Evolutionary conservation across 768 basidiomycete species (phyloP).

Genomic region (Xerocomus potaroensis): DNA sequence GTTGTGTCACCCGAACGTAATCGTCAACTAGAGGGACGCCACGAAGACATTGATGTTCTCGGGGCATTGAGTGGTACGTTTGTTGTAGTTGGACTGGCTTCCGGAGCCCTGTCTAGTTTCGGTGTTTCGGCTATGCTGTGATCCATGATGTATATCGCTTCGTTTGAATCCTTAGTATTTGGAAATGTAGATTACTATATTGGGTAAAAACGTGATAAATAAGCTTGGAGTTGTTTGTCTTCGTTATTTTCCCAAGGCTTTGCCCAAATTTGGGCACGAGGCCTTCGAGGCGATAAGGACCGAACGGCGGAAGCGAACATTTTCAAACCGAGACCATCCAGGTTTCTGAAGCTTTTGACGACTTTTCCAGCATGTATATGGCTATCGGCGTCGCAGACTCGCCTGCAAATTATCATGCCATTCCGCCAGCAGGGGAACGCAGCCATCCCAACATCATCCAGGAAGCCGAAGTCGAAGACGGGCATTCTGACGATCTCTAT

Average conservation of each 20-base stretch:
- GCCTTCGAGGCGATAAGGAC: not conserved
- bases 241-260: slow-evolving; percentile 3
- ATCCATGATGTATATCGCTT: not conserved
- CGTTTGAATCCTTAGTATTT: too few relatives aligned
- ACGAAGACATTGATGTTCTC: slow-evolving; percentile 82
- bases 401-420: slow-evolving; percentile 10
- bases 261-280: not conserved
- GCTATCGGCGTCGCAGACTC: not conserved
- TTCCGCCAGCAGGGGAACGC: slow-evolving; percentile 8
- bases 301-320: not conserved
- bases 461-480: slow-evolving; percentile 2
- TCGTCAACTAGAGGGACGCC: slow-evolving; percentile 57
- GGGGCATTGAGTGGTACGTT: slow-evolving; percentile 80
- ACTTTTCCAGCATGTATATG: not conserved
- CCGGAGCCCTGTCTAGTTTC: slow-evolving; percentile 80
- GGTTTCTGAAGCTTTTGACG: too few relatives aligned
- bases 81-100: slow-evolving; percentile 66
- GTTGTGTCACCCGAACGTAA: slow-evolving; percentile 81
- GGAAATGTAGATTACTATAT: too few relatives aligned
- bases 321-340: not conserved
- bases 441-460: not conserved
- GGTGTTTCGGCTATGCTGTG: slow-evolving; percentile 67
- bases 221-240: not conserved
- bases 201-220: too few relatives aligned
- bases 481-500: slow-evolving; percentile 5